Evolutionary conservation across 2,329 filamentous ascomycete species (phyloP).

Genomic region (Pseudogymnoascus sp.): DNA sequence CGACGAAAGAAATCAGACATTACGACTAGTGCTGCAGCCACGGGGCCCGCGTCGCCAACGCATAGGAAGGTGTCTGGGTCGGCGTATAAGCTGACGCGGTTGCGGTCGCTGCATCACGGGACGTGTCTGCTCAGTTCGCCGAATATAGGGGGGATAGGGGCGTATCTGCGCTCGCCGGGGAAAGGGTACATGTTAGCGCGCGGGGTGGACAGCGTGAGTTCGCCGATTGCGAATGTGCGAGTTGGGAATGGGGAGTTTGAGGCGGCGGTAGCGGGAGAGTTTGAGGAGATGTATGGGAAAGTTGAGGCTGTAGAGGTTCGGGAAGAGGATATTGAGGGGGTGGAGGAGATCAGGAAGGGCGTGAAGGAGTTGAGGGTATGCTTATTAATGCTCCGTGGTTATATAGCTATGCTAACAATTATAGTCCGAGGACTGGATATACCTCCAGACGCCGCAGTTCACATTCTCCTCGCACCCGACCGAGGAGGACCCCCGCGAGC

Average conservation of each 20-base stretch:
- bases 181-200: conserved; percentile 67
- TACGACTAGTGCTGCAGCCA: neutral
- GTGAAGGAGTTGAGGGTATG: conserved; percentile 52
- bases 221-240: conserved; percentile 70
- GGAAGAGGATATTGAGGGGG: conserved; percentile 36
- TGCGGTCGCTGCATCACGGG: conserved; percentile 81
- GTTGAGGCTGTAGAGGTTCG: conserved; percentile 28
- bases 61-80: conserved; percentile 83
- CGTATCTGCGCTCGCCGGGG: conserved; percentile 69
- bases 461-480: conserved; percentile 55
- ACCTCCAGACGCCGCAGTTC: conserved; percentile 79
- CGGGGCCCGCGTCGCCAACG: conserved; percentile 7
- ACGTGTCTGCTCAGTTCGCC: conserved; percentile 77
- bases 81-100: conserved; percentile 82
- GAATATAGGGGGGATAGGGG: conserved; percentile 60
- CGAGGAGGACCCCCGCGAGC: conserved; percentile 42
- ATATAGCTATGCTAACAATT: conserved; percentile 20
- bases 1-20: neutral
- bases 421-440: conserved; percentile 65
- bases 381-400: neutral
- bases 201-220: conserved; percentile 87
- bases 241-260: conserved; percentile 41
- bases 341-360: conserved; percentile 51
- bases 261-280: conserved; percentile 53
- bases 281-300: conserved; percentile 55